Conservation (phyloP, 2,329 filamentous ascomycete species). For the Beauveria pseudobassiana region DNA sequence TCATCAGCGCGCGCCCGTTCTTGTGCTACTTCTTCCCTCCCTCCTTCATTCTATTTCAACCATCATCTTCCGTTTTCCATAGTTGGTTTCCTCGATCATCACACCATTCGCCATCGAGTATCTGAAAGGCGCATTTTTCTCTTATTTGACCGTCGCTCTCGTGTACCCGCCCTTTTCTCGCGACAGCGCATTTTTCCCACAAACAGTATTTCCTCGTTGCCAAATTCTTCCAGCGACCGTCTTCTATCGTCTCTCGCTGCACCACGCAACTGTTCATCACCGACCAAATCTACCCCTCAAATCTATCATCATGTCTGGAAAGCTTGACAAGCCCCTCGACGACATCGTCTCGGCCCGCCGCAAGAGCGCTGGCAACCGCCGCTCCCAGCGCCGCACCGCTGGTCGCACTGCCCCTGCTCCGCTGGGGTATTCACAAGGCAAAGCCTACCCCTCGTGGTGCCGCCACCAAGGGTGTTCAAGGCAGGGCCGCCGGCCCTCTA, state of each 20-base stretch:
- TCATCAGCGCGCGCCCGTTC: constrained; percentile 9
- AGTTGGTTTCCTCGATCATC: not conserved
- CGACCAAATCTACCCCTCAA: not conserved
- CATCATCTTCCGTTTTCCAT: not conserved
- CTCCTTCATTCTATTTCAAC: constrained; percentile 11
- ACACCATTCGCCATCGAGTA: not conserved
- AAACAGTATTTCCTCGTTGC: not conserved
- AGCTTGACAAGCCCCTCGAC: constrained; percentile 94
- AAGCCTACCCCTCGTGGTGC: constrained; percentile 54
- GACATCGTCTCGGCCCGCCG: constrained; percentile 83
- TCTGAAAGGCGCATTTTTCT: not conserved
- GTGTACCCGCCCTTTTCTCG: not conserved
- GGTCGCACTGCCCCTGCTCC: constrained; percentile 53
- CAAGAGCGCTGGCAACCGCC: constrained; percentile 48
- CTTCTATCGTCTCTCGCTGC: constrained; percentile 25
- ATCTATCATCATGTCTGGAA: constrained; percentile 69
- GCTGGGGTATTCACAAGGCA: constrained; percentile 83
- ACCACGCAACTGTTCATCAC: constrained; percentile 23
- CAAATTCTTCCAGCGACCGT: constrained; percentile 11
- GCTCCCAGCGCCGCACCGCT: constrained; percentile 41
- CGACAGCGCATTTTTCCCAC: constrained; percentile 10
- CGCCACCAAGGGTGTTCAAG: constrained; percentile 53
- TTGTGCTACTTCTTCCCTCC: constrained; percentile 10
- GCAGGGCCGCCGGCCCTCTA: constrained; percentile 52
- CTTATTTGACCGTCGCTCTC: not conserved